These are phyloP conservation scores for Bigelowiella natans DNA, from an alignment of 78 protist species.

Conservation along the genomic window DNA sequence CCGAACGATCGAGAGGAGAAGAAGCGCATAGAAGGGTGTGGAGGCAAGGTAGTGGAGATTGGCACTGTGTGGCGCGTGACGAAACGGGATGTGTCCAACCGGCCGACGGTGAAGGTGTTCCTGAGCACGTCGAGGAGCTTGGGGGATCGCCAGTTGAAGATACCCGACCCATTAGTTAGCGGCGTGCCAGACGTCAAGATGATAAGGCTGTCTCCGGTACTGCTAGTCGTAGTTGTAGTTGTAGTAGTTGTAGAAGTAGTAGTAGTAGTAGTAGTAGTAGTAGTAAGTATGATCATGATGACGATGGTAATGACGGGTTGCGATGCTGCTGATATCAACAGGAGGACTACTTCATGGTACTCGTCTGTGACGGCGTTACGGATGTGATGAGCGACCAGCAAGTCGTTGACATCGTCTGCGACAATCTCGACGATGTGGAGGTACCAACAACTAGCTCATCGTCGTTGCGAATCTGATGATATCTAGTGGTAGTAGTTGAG, in stretches of 20 bases:
- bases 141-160: background rate
- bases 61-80: background rate
- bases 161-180: background rate
- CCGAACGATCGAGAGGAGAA: slow-evolving; percentile 4
- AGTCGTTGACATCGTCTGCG: background rate
- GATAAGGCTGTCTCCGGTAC: background rate
- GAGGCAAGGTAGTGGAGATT: slow-evolving; percentile 6
- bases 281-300: background rate
- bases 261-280: background rate
- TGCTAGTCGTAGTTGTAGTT: no score
- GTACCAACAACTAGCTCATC: no score
- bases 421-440: background rate
- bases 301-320: no score
- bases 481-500: no score
- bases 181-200: background rate
- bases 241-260: background rate
- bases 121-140: background rate
- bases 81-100: background rate
- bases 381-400: slow-evolving; percentile 18
- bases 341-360: background rate
- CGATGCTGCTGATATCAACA: no score
- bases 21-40: slow-evolving; percentile 9
- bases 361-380: slow-evolving; percentile 12
- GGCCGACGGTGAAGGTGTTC: background rate
- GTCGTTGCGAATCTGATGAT: no score